Evolutionary conservation across 2,329 filamentous ascomycete species (phyloP), one percentile per base, ranked within the genome.

Genomic region (Fusarium algeriense): DNA sequence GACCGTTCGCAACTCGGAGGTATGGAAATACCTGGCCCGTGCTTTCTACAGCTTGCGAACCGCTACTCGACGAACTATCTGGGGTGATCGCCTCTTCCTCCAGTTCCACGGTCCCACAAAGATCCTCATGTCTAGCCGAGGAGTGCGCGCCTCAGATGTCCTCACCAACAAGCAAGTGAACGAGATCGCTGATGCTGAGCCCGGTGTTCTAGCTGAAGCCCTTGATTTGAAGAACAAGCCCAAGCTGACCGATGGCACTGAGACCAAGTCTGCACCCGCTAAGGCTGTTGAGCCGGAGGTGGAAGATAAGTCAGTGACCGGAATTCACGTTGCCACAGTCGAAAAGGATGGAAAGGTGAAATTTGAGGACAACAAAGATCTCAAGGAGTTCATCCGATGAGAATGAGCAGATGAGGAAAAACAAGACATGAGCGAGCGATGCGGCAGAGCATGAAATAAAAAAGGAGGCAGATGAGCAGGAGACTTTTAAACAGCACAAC

Each of bases 31-130:
- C 12, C 71, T 94, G 3, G 87, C 90, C 44, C 86, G 86, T n/a
- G 77, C 89, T 34, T 80, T 92, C 11, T 93, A 92, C 80, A 88
- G 84, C 40, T 73, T 97, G 23, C 89, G 94, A 66, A 97, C 94
- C 0, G 91, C 91, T 83, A 86, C 91, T 44, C 88, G 95, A 66
- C 89, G 93, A 76, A 93, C 93, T 3, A 92, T 99, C 61, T 98
- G 94, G 93, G 96, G 96, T 26, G 96, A 99, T 79, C 85, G 95
- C 82, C 85, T 98, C 30, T 98, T 98, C 81, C 84, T 99, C 35
- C 92, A 93, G 77, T 98, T 99, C 79, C 88, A 91, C 61, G 96
- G 96, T 1, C 96, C 96, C 4, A 89, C 89, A 9, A 98, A 93
- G 4, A 88, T 99, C 52, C 86, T 98, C 45, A 85, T 99, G 76